phyloP scores from a whole-genome alignment of 257 asterid species.

The Coffea canephora region DNA sequence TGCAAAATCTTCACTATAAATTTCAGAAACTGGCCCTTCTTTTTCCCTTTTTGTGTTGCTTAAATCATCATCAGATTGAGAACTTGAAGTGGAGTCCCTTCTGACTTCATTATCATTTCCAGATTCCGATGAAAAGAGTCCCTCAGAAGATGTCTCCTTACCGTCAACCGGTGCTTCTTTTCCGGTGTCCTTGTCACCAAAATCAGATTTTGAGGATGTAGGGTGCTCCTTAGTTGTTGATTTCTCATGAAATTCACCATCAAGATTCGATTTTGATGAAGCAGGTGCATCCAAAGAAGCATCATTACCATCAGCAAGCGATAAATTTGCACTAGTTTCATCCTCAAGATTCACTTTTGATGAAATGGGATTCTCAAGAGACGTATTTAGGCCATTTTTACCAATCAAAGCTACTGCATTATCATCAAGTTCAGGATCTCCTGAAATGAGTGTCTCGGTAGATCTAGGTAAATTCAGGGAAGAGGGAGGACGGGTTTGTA shows the following conservation, averaged over 20 bases:
- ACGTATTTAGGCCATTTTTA: not conserved
- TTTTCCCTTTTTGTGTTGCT: constrained; percentile 23
- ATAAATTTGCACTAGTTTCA: not conserved
- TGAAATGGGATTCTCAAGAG: not conserved
- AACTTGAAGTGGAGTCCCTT: constrained; percentile 20
- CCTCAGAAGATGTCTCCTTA: constrained; percentile 17
- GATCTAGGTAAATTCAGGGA: constrained; percentile 29
- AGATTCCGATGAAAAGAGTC: constrained; percentile 19
- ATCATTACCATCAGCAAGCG: not conserved
- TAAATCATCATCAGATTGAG: constrained; percentile 15
- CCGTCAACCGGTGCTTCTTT: not conserved
- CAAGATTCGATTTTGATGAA: constrained; percentile 33
- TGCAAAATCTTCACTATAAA: not conserved
- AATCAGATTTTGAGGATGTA: not conserved
- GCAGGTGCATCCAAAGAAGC: constrained; percentile 6
- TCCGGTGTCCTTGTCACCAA: not conserved
- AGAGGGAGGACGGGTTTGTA: constrained; percentile 21
- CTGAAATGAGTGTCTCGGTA: constrained; percentile 19
- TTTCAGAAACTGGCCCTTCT: not conserved
- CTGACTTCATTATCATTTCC: constrained; percentile 8
- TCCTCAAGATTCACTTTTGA: constrained; percentile 16
- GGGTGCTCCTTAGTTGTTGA: not conserved
- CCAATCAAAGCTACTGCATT: not conserved
- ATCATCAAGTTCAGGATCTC: constrained; percentile 30
- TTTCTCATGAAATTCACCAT: constrained; percentile 11